These are phyloP conservation scores for Fusarium sp. DNA, from an alignment of 2,329 filamentous ascomycete genomes.

Conservation along the genomic window DNA sequence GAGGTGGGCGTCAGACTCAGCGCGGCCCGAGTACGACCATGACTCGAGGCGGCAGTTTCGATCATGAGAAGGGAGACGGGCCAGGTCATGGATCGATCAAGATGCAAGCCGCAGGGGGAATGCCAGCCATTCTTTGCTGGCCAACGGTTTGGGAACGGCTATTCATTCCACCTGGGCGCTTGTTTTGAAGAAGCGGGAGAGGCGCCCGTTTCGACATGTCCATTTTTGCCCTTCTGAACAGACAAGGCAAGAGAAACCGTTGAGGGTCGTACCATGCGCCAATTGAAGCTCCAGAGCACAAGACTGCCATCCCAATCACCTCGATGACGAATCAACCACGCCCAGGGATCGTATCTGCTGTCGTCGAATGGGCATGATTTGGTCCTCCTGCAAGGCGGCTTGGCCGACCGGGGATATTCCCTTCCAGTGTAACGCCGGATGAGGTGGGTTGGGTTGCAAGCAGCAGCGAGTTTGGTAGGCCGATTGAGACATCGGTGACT, in stretches of 20 bases:
- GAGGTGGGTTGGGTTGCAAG: constrained; percentile 13
- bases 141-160: constrained; percentile 6
- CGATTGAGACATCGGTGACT: background rate
- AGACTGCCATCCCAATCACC: constrained; percentile 10
- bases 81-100: background rate
- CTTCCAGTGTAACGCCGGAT: background rate
- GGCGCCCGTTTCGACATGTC: background rate
- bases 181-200: background rate
- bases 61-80: constrained; percentile 2
- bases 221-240: constrained; percentile 1
- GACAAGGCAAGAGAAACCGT: constrained; percentile 8
- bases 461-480: constrained; percentile 3
- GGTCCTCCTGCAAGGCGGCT: background rate
- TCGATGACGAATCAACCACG: background rate
- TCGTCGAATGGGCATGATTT: constrained; percentile 6
- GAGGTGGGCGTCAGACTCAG: constrained; percentile 25
- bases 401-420: constrained; percentile 12
- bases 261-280: constrained; percentile 1
- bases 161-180: constrained; percentile 12
- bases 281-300: background rate
- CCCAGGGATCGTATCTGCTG: background rate
- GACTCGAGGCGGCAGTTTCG: constrained; percentile 11
- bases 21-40: constrained; percentile 19
- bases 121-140: background rate
- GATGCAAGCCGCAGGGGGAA: constrained; percentile 3